Base-by-base conservation (phyloP, 371 early-diverging fungal genomes). In the Agmasoma carcini region DNA sequence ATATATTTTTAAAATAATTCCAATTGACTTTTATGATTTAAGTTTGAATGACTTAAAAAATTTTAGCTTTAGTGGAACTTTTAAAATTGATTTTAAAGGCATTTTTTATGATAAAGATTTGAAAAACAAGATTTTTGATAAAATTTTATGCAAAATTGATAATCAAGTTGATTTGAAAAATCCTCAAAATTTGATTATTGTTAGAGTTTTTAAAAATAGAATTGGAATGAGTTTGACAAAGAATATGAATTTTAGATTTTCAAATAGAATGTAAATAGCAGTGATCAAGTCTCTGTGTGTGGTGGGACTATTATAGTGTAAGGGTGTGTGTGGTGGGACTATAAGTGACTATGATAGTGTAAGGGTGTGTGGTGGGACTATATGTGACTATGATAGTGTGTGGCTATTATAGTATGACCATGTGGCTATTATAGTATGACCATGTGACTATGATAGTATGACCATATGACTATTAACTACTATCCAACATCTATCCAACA, bases 71-170 rank as follows among this genome's bases (percentile, higher is more conserved):
- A 20, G 15, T 15, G 39, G 48, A 27, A 43, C 48, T 31, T 65
- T 43, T 25, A 65, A 54, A 41, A 65, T 65, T 34, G 22, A 44
- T 19, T 65, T 50, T 50, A 55, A 65, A 23, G 61, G 38, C 22
- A 40, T 47, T 27, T 38, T 61, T 31, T 58, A 25, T 41, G 20
- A n/a, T 15, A 19, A 27, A 39, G 45, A 43, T 17, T 39, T 25
- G 9, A 61, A 49, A 33, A 22, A 53, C 11, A 54, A 23, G 40
- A 33, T 59, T 1, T 65, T 64, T 43, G 25, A 57, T 19, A 20
- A 23, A 9, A 53, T 64, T 43, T 55, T 53, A 5, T 4, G 1
- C 15, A 46, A 9, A 14, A 9, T 64, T 19, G 25, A 39, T 11
- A 31, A 34, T 2, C 12, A 6, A 23, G 65, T 65, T 15, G 44